A percentile compares a stretch with the other conserved stretches of the same genome.
These are phyloP conservation scores for Aegilops longissima DNA, from an alignment of 176 grass and related monocot genomes.

Conservation along the genomic window DNA sequence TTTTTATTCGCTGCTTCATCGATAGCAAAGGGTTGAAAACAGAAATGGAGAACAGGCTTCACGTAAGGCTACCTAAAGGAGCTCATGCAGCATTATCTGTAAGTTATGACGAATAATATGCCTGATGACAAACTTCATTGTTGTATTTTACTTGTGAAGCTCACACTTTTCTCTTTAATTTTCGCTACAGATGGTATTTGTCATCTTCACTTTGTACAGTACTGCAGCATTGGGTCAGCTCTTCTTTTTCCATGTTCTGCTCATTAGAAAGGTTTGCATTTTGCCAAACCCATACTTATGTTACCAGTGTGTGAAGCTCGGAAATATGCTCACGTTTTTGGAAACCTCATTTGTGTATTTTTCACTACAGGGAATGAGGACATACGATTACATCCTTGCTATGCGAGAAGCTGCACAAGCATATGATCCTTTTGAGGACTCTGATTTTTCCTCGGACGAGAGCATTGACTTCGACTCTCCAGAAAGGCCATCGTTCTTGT, in stretches of 20 bases:
- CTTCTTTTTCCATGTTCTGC: slow-evolving; percentile 92
- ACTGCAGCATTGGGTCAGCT: slow-evolving; percentile 84
- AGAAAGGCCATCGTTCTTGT: slow-evolving; percentile 55
- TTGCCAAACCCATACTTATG: neutral
- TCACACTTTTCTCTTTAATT: slow-evolving; percentile 15
- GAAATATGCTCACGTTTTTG: neutral
- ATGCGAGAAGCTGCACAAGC: slow-evolving; percentile 71
- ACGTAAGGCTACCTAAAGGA: slow-evolving; percentile 78
- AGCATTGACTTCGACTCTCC: slow-evolving; percentile 71
- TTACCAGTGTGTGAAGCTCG: neutral
- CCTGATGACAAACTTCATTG: neutral
- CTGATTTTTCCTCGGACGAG: slow-evolving; percentile 69
- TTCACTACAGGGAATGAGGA: slow-evolving; percentile 82
- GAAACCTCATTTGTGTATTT: neutral
- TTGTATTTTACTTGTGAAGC: neutral
- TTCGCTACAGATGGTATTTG: slow-evolving; percentile 60
- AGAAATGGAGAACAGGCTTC: slow-evolving; percentile 71
- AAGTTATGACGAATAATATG: slow-evolving; percentile 17
- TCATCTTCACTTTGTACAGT: slow-evolving; percentile 74
- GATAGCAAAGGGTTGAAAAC: slow-evolving; percentile 57
- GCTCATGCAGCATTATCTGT: slow-evolving; percentile 81
- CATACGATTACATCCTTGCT: slow-evolving; percentile 97
- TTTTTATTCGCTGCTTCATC: slow-evolving; percentile 80
- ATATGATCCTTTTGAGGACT: slow-evolving; percentile 76
- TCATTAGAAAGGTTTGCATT: slow-evolving; percentile 78